These are phyloP conservation scores for Ustilago xerochloae DNA, from an alignment of 1,284 basidiomycete species.

Conservation along the genomic window DNA sequence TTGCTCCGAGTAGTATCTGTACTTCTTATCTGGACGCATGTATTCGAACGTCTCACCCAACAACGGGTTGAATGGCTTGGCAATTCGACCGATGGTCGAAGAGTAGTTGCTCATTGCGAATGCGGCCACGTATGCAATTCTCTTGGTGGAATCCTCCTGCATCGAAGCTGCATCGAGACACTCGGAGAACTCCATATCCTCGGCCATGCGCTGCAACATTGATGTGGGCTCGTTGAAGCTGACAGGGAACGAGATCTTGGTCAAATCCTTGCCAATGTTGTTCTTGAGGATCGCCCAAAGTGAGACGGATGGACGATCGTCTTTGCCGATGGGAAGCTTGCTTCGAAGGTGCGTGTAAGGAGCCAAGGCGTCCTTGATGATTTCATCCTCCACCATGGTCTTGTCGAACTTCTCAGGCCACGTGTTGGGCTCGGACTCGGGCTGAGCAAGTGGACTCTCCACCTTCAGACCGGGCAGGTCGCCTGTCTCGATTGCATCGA, in stretches of 20 bases:
- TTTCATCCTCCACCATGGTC: conserved; percentile 40
- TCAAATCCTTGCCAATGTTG: conserved; percentile 95
- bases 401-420: conserved; percentile 50
- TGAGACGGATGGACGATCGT: conserved; percentile 88
- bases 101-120: conserved; percentile 99
- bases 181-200: conserved; percentile 68
- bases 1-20: conserved; percentile 93
- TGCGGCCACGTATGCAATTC: conserved; percentile 92
- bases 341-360: conserved; percentile 78
- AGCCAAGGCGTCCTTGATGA: conserved; percentile 26
- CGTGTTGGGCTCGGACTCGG: conserved; percentile 15
- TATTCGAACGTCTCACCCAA: conserved; percentile 93
- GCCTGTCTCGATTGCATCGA: conserved; percentile 89
- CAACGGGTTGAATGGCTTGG: conserved; percentile 69
- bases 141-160: conserved; percentile 81
- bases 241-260: conserved; percentile 94
- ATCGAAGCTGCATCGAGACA: conserved; percentile 80
- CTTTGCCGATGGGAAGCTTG: conserved; percentile 77
- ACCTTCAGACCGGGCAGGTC: conserved; percentile 62
- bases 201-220: conserved; percentile 81
- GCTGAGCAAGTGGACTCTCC: conserved; percentile 45
- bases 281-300: conserved; percentile 96
- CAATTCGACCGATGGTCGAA: conserved; percentile 78
- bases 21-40: conserved; percentile 79
- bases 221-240: conserved; percentile 83